Evolutionary conservation across 2,329 filamentous ascomycete species (phyloP), one percentile per base, ranked within the genome.

Genomic region (Exophiala oligosperma): DNA sequence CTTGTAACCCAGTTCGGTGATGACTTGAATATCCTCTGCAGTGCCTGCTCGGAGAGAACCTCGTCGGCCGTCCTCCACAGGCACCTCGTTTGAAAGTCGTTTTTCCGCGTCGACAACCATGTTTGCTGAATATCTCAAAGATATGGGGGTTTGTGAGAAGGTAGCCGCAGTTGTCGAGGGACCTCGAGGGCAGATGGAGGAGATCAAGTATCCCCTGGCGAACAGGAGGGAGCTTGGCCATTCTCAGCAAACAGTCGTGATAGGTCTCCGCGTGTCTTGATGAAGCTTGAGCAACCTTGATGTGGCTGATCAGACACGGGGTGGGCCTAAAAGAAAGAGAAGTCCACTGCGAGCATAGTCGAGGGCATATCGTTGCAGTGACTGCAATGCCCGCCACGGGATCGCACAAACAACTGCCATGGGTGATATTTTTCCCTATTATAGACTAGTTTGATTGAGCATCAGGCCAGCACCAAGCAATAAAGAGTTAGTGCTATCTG

Each of bases 1-100:
- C 56, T 77, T 81, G 71, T 87, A 87, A 28, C 84, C 83, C 23
- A 86, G 73, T n/a, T 71, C 62, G 26, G 72, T 71, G 24, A 78
- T 69, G 11, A 72, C 64, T 23, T 67, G 68, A 55, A 72, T 68
- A 40, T 70, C 69, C 17, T 69, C 57, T 66, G 72, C 38, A 32
- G 54, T 62, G 48, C 64, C 64, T 12, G 80, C 79, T 51, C 49
- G 21, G 24, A 54, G 23, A 26, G 60, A 64, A 37, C 46, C 29
- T 26, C 21, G 48, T 46, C 56, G 43, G 12, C 48, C 62, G 8
- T 49, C 59, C n/a, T 51, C 21, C 35, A 59, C 52, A n/a, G 62
- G 51, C 14, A 43, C 51, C 12, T 64, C 56, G 28, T 43, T 41
- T 3, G 56, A 49, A 21, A 51, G n/a, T 23, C 37, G 29, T 40